Conservation (phyloP, 2,329 filamentous ascomycete species). For the Thermothelomyces thermophilus region DNA sequence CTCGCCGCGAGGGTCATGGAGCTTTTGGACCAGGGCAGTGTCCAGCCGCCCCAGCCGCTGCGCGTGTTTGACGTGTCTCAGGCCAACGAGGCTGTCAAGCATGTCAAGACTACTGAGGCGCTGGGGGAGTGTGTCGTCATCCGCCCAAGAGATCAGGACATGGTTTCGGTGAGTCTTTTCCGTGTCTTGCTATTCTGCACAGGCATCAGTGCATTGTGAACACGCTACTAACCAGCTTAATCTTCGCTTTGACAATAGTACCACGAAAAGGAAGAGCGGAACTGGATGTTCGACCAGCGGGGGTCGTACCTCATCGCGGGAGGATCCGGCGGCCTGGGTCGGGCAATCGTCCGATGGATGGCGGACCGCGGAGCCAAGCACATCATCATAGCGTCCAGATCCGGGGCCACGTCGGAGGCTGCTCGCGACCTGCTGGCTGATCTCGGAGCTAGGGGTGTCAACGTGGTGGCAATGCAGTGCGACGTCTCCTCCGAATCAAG, state of each 20-base stretch:
- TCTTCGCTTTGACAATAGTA: background rate
- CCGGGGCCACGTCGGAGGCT: slow-evolving; percentile 18
- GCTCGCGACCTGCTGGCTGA: background rate
- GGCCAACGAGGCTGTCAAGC: slow-evolving; percentile 34
- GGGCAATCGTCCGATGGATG: slow-evolving; percentile 31
- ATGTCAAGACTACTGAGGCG: slow-evolving; percentile 36
- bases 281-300: background rate
- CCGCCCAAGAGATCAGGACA: slow-evolving; percentile 8
- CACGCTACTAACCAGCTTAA: background rate
- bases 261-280: background rate
- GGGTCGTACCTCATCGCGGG: slow-evolving; percentile 33
- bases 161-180: slow-evolving; percentile 1
- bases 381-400: slow-evolving; percentile 34
- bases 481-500: background rate
- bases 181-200: background rate
- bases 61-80: slow-evolving; percentile 24
- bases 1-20: slow-evolving; percentile 6
- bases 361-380: slow-evolving; percentile 33
- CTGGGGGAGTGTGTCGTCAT: slow-evolving; percentile 36
- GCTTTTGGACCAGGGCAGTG: slow-evolving; percentile 3
- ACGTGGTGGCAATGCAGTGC: background rate
- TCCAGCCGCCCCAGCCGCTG: slow-evolving; percentile 25
- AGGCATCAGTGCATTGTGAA: background rate
- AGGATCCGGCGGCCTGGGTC: slow-evolving; percentile 35
- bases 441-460: background rate